These are phyloP conservation scores for Aegilops umbellulata DNA, from an alignment of 176 grass and related monocot genomes.

Conservation along the genomic window DNA sequence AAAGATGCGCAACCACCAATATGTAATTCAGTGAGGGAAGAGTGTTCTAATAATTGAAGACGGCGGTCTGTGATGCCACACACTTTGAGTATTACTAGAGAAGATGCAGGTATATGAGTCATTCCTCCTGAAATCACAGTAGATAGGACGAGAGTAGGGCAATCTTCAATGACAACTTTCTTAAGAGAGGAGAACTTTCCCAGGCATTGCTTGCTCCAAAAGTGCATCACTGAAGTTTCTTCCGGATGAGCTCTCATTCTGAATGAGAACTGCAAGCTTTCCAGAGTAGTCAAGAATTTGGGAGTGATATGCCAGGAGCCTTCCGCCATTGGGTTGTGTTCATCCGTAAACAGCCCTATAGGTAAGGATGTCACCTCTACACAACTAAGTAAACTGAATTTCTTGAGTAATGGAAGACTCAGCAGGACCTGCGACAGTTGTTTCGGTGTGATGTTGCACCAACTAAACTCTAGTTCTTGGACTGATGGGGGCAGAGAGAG, in stretches of 20 bases:
- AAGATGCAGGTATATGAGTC: conserved; percentile 1
- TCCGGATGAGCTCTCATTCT: neutral
- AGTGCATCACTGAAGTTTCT: neutral
- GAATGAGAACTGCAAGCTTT: neutral
- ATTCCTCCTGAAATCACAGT: neutral
- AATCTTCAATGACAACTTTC: neutral
- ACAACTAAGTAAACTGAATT: neutral
- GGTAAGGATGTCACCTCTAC: neutral
- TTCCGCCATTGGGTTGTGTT: neutral
- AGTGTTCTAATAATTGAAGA: neutral
- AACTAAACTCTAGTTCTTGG: neutral
- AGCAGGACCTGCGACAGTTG: conserved; percentile 1
- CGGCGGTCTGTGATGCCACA: neutral
- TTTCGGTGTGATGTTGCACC: neutral
- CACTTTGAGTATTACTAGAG: neutral
- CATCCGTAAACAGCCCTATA: neutral
- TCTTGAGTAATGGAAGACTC: neutral
- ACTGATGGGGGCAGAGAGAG: conserved; percentile 7
- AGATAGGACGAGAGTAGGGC: neutral
- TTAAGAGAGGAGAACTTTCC: neutral
- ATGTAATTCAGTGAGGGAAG: neutral
- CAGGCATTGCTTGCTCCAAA: neutral
- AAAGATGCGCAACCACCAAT: neutral
- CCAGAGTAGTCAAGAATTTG: neutral
- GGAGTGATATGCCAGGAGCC: neutral